Conservation (phyloP, 805 yeast species). For the Candida broadrunensis region DNA sequence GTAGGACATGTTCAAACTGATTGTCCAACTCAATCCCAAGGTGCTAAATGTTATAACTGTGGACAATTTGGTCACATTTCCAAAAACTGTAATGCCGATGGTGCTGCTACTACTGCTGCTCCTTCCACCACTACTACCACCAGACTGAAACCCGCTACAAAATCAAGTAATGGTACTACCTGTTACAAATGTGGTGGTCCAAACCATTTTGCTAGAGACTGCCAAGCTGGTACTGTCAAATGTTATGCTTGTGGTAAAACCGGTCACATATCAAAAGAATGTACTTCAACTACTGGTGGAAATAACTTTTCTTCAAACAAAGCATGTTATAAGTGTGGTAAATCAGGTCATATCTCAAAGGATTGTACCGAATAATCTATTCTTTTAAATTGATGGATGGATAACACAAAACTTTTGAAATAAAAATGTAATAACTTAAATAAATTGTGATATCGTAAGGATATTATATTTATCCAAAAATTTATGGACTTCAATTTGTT, state of each 20-base stretch:
- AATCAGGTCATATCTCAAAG: conserved; percentile 84
- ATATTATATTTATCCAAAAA: no score
- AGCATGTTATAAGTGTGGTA: conserved; percentile 72
- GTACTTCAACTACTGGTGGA: conserved; percentile 57
- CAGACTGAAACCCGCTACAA: conserved; percentile 24
- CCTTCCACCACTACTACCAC: conserved; percentile 15
- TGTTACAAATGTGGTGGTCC: conserved; percentile 93
- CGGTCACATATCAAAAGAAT: conserved; percentile 88
- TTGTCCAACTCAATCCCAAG: conserved; percentile 66
- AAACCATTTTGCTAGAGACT: conserved; percentile 90
- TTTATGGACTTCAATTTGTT: no score
- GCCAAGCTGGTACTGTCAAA: conserved; percentile 68
- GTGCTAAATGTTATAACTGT: conserved; percentile 68
- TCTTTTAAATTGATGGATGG: no score
- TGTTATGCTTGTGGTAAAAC: conserved; percentile 91
- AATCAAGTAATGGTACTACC: conserved; percentile 34
- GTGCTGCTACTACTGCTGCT: conserved; percentile 15
- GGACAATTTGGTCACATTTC: conserved; percentile 74
- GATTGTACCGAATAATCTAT: conserved; percentile 46
- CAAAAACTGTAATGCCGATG: conserved; percentile 60
- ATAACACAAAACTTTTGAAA: no score
- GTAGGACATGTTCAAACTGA: conserved; percentile 86
- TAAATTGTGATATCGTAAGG: no score
- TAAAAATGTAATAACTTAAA: no score
- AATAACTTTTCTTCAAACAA: conserved; percentile 42